Percentiles rank a stretch among this genome's conserved stretches.
Conservation (phyloP, 768 basidiomycete species). For the Leccinellum rugosiceps region DNA sequence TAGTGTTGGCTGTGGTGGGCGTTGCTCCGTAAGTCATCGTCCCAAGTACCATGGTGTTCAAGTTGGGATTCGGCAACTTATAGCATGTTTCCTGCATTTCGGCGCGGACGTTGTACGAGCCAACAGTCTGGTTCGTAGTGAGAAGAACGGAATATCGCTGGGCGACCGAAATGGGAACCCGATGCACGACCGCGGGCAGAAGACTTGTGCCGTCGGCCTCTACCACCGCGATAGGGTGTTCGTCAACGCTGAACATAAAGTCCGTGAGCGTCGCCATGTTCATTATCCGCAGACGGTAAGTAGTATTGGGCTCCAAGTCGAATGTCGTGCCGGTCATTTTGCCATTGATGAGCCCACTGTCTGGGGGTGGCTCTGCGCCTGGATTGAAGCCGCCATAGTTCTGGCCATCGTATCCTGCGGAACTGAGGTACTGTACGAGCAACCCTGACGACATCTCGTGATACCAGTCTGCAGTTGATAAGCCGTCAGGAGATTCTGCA, state of each 20-base stretch:
- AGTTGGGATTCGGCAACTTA: conserved; percentile 27
- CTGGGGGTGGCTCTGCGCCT: conserved; percentile 37
- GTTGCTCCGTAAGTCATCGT: conserved; percentile 27
- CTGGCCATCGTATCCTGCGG: conserved; percentile 23
- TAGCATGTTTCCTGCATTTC: conserved; percentile 34
- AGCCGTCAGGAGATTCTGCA: neutral
- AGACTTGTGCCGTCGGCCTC: conserved; percentile 48
- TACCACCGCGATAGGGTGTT: conserved; percentile 43
- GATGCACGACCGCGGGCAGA: conserved; percentile 36
- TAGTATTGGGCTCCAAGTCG: conserved; percentile 32
- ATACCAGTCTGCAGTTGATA: conserved; percentile 30
- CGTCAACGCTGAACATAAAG: conserved; percentile 44
- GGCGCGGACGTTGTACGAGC: conserved; percentile 37
- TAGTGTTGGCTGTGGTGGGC: conserved; percentile 22
- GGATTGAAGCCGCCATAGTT: conserved; percentile 31
- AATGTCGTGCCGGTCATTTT: conserved; percentile 24
- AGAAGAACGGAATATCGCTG: conserved; percentile 52
- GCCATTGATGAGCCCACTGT: conserved; percentile 36
- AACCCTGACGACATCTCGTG: conserved; percentile 29
- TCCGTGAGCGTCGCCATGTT: conserved; percentile 48
- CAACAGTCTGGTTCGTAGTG: conserved; percentile 36
- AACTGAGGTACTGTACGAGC: conserved; percentile 30
- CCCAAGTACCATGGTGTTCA: conserved; percentile 29
- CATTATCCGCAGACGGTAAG: conserved; percentile 47
- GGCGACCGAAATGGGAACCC: conserved; percentile 42